phyloP scores from a whole-genome alignment of 2,329 filamentous ascomycete genomes.

The Phaeosphaeria sp. region DNA sequence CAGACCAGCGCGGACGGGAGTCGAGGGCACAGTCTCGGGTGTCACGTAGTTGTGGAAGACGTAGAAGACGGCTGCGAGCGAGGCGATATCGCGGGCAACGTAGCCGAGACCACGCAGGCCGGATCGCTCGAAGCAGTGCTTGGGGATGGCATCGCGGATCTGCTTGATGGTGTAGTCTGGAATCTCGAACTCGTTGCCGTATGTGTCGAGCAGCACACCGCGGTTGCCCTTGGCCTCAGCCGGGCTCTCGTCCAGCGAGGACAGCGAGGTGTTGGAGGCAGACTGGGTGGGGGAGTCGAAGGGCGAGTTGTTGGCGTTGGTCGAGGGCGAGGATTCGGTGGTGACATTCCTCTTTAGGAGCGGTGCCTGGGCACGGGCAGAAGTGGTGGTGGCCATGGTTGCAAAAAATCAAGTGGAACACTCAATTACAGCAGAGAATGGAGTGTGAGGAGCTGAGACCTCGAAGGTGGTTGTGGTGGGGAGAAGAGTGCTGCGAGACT shows the following conservation, averaged over 20 bases:
- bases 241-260: constrained; percentile 76
- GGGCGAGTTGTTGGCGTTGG: constrained; percentile 62
- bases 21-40: constrained; percentile 78
- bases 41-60: constrained; percentile 90
- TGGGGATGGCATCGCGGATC: constrained; percentile 94
- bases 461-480: constrained; percentile 1
- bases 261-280: constrained; percentile 87
- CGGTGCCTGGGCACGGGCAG: constrained; percentile 61
- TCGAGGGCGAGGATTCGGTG: constrained; percentile 60
- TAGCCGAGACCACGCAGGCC: constrained; percentile 77
- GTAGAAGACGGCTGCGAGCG: constrained; percentile 79
- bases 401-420: neutral
- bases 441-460: neutral
- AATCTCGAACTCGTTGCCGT: constrained; percentile 92
- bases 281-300: constrained; percentile 68
- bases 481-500: constrained; percentile 10
- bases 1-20: constrained; percentile 68
- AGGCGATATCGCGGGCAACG: constrained; percentile 80
- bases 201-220: constrained; percentile 82
- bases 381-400: constrained; percentile 59
- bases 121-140: constrained; percentile 94
- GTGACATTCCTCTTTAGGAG: constrained; percentile 55
- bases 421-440: constrained; percentile 1
- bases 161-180: constrained; percentile 98
- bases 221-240: constrained; percentile 49